Evolutionary conservation across 352 stramenopile species (phyloP), one percentile per base, ranked within the genome.

Genomic region (Pythium volutum): DNA sequence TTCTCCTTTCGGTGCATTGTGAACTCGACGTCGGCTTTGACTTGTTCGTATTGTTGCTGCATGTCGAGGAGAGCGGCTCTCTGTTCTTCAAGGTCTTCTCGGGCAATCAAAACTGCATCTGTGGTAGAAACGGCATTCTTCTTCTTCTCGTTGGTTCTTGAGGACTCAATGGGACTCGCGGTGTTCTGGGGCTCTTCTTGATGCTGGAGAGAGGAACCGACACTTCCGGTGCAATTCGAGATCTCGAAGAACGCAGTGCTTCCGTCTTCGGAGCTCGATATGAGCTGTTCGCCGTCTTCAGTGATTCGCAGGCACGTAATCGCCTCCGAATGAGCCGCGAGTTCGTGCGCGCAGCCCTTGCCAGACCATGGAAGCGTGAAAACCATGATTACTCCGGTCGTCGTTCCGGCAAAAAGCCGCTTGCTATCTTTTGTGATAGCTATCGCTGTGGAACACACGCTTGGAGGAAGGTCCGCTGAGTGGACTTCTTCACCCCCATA

Each of bases 11-110:
- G 81, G 31, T 94, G 84, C 23, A 95, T 59, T 9, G 79, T 79
- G 55, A 95, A 95, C 49, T 94, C 86, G 15, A 93, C 80, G 52
- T 96, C 84, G 0, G 83, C 79, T 39, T 91, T 87, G 10, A 93
- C 73, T 66, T 94, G 84, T 10, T 92, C 72, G 55, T 93, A 81
- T 3, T 73, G 70, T 62, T 93, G 83, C 14, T 86, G 72, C 52
- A 91, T 77, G 26, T 88, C 81, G 0, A 75, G 12, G 0, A 87
- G 57, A 18, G 78, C 69, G 14, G 74, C 60, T 9, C 75, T 64
- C 29, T 76, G 78, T 38, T 95, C 84, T 8, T 96, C 82, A 0
- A 96, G 59, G 55, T 96, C 87, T 29, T 96, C 87, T 3, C 79
- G 66, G 23, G 81, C 74, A 16, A 96, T 69, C 9, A 94, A 64